Base-by-base conservation (phyloP, 164 flowering plant species). In the Santalum album region DNA sequence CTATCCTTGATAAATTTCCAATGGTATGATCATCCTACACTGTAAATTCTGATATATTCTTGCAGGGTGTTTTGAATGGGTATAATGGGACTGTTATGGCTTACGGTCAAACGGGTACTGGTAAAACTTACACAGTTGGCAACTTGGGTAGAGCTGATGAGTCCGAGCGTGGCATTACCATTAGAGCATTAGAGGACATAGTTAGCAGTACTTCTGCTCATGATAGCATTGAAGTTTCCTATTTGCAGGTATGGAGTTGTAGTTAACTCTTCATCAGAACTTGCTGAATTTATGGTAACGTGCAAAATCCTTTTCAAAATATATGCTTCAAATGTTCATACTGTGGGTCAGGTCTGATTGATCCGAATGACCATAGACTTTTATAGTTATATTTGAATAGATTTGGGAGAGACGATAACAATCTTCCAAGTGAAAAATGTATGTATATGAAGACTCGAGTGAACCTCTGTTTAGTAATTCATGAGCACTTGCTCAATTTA, bases 81-180 rank as follows among this genome's bases (percentile, higher is more conserved):
- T 87, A 83, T 70, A 90, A 90, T 62, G 98, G 98, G 65, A 90
- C 98, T 40, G 73, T 90, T 63, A 87, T 90, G 98, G 98, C 96
- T 66, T 90, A 90, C 59, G 98, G 98, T 65, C 98, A 90, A 78
- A 90, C 96, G 56, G 96, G 98, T 53, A 90, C 95, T 51, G 98
- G 98, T 25, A 90, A 90, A 76, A 90, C 98, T 50, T 82, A 82
- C 68, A 90, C 98, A 3, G 71, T 87, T 54, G 91, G 98, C 23
- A 81, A 71, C 56, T 63, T 90, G 49, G 96, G 98, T 19, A 85
- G 78, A 60, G 81, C 80, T 48, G 98, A 87, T 62, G 74, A 82
- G 35, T 76, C 98, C 49, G 90, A 90, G 66, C 86, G 95, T 57
- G 98, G 98, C 21, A 87, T 90, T 22, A 86, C 87, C 88, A 86